Percentiles rank a stretch among this genome's conserved stretches.
phyloP scores from a whole-genome alignment of 352 stramenopile genomes.

The Aphanomyces stellatus region DNA sequence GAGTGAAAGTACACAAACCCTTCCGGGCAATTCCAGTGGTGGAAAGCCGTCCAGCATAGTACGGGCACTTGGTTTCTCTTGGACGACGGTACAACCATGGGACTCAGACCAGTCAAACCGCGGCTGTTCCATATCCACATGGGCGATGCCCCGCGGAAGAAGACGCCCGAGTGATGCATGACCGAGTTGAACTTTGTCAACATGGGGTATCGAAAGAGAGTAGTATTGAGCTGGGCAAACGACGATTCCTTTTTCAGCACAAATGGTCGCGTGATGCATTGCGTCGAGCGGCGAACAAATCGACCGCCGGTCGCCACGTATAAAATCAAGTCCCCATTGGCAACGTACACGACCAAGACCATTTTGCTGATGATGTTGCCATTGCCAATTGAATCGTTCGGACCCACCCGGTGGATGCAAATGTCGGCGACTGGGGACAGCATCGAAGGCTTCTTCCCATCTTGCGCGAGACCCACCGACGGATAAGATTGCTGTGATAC shows the following conservation, averaged over 20 bases:
- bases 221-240: constrained; percentile 24
- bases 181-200: constrained; percentile 73
- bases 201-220: constrained; percentile 82
- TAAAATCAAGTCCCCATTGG: constrained; percentile 76
- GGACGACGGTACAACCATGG: constrained; percentile 54
- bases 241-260: constrained; percentile 38
- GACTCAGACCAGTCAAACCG: constrained; percentile 52
- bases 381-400: constrained; percentile 54
- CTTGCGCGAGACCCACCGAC: constrained; percentile 59
- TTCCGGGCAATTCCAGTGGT: constrained; percentile 83
- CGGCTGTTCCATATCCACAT: constrained; percentile 79
- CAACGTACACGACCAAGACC: constrained; percentile 76
- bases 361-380: constrained; percentile 65
- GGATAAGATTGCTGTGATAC: constrained; percentile 42
- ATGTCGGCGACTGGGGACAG: constrained; percentile 80
- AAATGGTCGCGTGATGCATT: constrained; percentile 72
- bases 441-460: constrained; percentile 70
- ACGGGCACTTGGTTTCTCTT: constrained; percentile 59
- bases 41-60: constrained; percentile 80
- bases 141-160: constrained; percentile 75
- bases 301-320: constrained; percentile 40
- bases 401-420: constrained; percentile 66
- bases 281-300: constrained; percentile 55
- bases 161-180: constrained; percentile 75
- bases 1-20: constrained; percentile 87